Evolutionary conservation across 495 filamentous ascomycete genomes (phyloP).

Genomic region (Chaetomium tenue): DNA sequence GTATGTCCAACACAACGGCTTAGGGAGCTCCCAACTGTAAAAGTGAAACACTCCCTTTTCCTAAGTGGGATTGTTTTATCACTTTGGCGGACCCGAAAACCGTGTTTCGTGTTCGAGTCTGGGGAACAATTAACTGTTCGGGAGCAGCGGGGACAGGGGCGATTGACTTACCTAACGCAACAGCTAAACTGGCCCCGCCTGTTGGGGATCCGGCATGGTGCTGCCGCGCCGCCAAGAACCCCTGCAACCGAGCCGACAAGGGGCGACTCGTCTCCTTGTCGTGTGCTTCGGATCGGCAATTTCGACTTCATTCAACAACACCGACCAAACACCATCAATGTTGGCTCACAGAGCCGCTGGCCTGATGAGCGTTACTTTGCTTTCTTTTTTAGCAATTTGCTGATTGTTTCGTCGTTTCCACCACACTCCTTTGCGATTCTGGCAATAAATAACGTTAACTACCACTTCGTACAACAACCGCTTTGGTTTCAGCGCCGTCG

Average conservation of each 20-base stretch:
- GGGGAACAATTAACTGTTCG: not conserved
- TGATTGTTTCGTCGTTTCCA: slow-evolving; percentile 19
- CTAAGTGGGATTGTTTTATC: no score
- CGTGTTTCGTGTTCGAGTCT: not conserved
- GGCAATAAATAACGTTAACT: not conserved
- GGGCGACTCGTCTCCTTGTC: not conserved
- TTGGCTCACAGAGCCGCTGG: slow-evolving; percentile 26
- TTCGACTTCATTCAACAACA: slow-evolving; percentile 5
- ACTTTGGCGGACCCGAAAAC: no score
- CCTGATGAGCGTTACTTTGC: slow-evolving; percentile 28
- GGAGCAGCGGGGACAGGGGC: not conserved
- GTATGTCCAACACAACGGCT: no score
- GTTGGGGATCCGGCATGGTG: slow-evolving; percentile 2
- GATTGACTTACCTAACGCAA: no score
- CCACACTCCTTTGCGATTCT: slow-evolving; percentile 21
- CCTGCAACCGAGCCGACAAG: slow-evolving; percentile 2
- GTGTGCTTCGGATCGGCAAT: slow-evolving; percentile 8
- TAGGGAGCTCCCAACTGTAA: no score
- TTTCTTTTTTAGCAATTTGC: slow-evolving; percentile 23
- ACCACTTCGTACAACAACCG: no score
- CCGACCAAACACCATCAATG: slow-evolving; percentile 23
- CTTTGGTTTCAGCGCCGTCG: not conserved
- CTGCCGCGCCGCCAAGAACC: slow-evolving; percentile 41
- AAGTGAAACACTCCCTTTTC: no score
- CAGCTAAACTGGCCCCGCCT: slow-evolving; percentile 33